These are phyloP conservation scores for Alloteropsis angusta DNA, from an alignment of 202 grass and related monocot species.

Conservation along the genomic window DNA sequence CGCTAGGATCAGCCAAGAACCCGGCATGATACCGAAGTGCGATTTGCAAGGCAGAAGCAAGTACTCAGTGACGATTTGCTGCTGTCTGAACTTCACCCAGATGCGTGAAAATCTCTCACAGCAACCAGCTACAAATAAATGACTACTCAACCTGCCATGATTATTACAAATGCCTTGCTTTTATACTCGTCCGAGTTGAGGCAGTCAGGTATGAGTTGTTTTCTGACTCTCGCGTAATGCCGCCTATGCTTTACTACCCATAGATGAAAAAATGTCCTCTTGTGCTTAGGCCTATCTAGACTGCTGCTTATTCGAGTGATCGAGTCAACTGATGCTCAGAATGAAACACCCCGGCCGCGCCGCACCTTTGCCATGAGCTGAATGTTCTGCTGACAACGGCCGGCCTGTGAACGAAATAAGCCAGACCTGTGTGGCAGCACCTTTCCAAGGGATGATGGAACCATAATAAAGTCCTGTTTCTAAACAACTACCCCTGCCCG, in stretches of 20 bases:
- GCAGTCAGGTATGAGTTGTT: background rate
- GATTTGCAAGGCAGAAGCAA: background rate
- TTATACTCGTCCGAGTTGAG: background rate
- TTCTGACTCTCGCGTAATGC: background rate
- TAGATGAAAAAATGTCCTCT: background rate
- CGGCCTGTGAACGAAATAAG: background rate
- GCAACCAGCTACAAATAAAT: background rate
- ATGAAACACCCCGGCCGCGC: background rate
- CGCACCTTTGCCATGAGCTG: background rate
- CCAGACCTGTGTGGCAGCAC: background rate
- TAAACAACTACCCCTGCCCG: background rate
- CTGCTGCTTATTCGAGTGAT: background rate
- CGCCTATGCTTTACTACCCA: background rate
- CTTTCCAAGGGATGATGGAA: conserved; percentile 1
- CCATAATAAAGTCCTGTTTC: background rate
- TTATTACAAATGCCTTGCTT: background rate
- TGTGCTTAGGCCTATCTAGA: background rate
- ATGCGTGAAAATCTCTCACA: background rate
- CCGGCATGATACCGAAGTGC: conserved; percentile 7
- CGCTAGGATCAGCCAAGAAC: conserved; percentile 5
- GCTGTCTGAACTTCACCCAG: background rate
- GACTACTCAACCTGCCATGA: background rate
- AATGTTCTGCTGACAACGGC: background rate
- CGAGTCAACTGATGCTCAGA: background rate
- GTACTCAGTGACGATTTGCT: background rate